These are phyloP conservation scores for Citrus glauca DNA, from an alignment of 345 rosid species.

Conservation along the genomic window DNA sequence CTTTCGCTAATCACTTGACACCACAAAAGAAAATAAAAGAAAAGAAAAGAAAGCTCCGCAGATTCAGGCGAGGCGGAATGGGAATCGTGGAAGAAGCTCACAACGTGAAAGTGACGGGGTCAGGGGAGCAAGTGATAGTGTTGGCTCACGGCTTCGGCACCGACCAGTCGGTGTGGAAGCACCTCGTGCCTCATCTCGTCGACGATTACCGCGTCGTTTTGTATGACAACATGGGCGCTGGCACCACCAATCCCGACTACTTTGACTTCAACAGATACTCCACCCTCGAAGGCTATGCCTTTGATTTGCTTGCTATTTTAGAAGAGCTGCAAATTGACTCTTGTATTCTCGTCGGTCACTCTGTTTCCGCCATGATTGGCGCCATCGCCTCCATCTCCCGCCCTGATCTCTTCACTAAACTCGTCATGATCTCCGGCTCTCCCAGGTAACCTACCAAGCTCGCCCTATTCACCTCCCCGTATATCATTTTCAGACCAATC, in stretches of 20 bases:
- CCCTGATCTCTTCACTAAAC: conserved; percentile 74
- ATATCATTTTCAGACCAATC: neutral
- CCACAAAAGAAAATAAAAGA: neutral
- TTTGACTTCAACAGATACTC: conserved; percentile 78
- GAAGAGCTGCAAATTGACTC: conserved; percentile 56
- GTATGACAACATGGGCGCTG: conserved; percentile 91
- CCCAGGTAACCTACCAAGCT: conserved; percentile 51
- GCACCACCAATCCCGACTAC: conserved; percentile 85
- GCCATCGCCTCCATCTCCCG: conserved; percentile 78
- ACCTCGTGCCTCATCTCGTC: conserved; percentile 76
- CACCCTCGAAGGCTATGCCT: conserved; percentile 69
- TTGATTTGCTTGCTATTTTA: conserved; percentile 74
- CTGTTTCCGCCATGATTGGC: conserved; percentile 80
- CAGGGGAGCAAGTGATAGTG: conserved; percentile 53
- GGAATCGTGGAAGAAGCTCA: conserved; percentile 84
- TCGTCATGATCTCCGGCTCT: conserved; percentile 65
- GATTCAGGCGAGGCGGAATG: conserved; percentile 25
- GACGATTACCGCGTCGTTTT: conserved; percentile 61
- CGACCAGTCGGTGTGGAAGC: conserved; percentile 93
- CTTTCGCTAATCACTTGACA: neutral
- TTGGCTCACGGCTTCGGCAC: conserved; percentile 91
- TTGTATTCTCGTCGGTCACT: conserved; percentile 78
- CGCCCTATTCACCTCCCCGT: neutral
- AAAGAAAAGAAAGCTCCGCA: neutral
- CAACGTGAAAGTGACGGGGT: conserved; percentile 66